A percentile compares a stretch with the other conserved stretches of the same genome.
Evolutionary conservation across 2,329 filamentous ascomycete species (phyloP).

Genomic region (Parastagonospora nodorum): DNA sequence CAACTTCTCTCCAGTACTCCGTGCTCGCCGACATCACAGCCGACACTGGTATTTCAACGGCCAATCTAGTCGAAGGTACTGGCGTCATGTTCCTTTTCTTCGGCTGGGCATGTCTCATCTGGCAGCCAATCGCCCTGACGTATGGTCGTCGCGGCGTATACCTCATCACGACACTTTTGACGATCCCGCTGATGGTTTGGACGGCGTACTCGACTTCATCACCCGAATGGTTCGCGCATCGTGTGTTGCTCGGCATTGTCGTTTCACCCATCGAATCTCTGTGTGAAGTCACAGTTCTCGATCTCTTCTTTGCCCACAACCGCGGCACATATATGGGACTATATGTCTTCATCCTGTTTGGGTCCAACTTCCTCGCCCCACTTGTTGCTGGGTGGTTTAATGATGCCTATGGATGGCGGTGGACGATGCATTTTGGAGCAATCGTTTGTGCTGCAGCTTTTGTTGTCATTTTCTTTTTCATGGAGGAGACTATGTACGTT

Average conservation of each 20-base stretch:
- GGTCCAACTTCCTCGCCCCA: background rate
- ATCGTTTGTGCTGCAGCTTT: background rate
- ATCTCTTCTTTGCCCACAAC: conserved; percentile 2
- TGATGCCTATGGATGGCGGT: background rate
- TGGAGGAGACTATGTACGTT: conserved; percentile 3
- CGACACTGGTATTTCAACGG: background rate
- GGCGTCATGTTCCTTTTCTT: conserved; percentile 3
- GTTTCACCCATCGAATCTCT: background rate
- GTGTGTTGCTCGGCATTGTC: background rate
- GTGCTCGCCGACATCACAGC: background rate
- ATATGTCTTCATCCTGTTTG: background rate
- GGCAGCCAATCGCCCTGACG: conserved; percentile 5
- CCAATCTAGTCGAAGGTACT: background rate
- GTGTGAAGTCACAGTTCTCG: background rate
- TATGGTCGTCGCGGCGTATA: conserved; percentile 2
- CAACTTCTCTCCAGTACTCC: background rate
- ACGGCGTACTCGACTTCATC: background rate
- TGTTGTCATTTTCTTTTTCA: conserved; percentile 1
- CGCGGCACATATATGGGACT: conserved; percentile 1
- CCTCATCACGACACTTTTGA: background rate
- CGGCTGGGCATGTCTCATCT: conserved; percentile 3
- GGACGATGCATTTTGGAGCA: background rate
- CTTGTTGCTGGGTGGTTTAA: background rate
- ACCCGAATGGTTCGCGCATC: conserved; percentile 2
- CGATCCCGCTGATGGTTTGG: background rate